These are phyloP conservation scores for Mycena haematopus DNA, from an alignment of 768 basidiomycete species.

Conservation along the genomic window DNA sequence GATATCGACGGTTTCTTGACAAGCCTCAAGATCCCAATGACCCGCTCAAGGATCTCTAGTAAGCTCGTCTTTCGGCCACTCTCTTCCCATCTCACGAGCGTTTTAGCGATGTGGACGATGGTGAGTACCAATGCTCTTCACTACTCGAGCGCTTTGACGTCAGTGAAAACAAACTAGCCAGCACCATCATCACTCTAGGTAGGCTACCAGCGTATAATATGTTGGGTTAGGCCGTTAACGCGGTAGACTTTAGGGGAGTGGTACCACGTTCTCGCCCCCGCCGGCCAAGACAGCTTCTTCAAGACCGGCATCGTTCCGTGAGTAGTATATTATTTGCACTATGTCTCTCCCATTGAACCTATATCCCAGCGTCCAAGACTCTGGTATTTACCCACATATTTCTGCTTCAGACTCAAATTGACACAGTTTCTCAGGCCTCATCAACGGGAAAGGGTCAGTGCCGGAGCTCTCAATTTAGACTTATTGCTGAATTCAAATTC, in stretches of 20 bases:
- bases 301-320: constrained; percentile 40
- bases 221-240: too few relatives aligned
- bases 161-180: constrained; percentile 22
- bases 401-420: neutral
- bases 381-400: constrained; percentile 35
- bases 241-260: too few relatives aligned
- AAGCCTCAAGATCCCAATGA: constrained; percentile 42
- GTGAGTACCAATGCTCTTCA: constrained; percentile 23
- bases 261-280: constrained; percentile 41
- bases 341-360: neutral
- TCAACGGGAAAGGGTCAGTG: constrained; percentile 45
- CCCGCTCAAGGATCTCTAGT: constrained; percentile 42
- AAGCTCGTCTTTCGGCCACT: neutral
- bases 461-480: constrained; percentile 37
- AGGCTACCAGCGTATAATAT: too few relatives aligned
- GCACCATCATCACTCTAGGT: constrained; percentile 44
- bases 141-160: neutral
- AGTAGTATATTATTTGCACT: constrained; percentile 10
- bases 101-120: constrained; percentile 46
- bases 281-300: constrained; percentile 42
- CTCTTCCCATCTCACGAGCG: neutral
- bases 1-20: neutral
- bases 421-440: constrained; percentile 34
- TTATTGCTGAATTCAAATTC: constrained; percentile 26
- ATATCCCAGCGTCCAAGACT: constrained; percentile 38